A percentile compares a stretch with the other conserved stretches of the same genome.
Conservation (phyloP, 495 filamentous ascomycete species). For the Lophium mytilinum region DNA sequence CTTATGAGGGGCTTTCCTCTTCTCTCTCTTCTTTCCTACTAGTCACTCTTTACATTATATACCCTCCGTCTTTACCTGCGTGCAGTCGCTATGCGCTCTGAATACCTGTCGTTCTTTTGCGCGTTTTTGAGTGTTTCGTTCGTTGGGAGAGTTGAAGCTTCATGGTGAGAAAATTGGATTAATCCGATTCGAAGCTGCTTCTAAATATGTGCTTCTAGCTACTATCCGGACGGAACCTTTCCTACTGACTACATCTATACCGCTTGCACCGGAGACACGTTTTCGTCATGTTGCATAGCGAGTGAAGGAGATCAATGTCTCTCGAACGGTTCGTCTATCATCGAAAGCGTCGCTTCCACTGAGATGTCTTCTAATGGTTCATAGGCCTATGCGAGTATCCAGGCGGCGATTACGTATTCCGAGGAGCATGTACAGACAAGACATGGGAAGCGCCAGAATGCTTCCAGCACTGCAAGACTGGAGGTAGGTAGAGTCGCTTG, state of each 20-base stretch:
- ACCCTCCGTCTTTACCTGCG: constrained; percentile 10
- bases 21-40: background rate
- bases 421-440: constrained; percentile 16
- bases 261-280: constrained; percentile 5
- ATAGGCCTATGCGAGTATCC: constrained; percentile 12
- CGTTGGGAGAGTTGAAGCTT: constrained; percentile 2
- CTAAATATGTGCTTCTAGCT: background rate
- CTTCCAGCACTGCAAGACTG: constrained; percentile 18
- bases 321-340: constrained; percentile 7
- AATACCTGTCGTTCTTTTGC: constrained; percentile 17
- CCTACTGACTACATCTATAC: constrained; percentile 10
- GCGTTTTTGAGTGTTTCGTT: constrained; percentile 1
- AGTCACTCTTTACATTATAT: constrained; percentile 7
- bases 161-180: constrained; percentile 3
- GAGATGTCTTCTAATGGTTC: background rate
- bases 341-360: too few species aligned
- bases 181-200: too few species aligned
- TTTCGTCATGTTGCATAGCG: constrained; percentile 6
- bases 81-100: constrained; percentile 2
- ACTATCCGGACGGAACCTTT: constrained; percentile 15
- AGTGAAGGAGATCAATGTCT: constrained; percentile 16
- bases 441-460: constrained; percentile 7
- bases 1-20: background rate
- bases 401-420: constrained; percentile 7
- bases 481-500: constrained; percentile 3